phyloP scores from a whole-genome alignment of 345 rosid genomes.

The Salix dunnii region DNA sequence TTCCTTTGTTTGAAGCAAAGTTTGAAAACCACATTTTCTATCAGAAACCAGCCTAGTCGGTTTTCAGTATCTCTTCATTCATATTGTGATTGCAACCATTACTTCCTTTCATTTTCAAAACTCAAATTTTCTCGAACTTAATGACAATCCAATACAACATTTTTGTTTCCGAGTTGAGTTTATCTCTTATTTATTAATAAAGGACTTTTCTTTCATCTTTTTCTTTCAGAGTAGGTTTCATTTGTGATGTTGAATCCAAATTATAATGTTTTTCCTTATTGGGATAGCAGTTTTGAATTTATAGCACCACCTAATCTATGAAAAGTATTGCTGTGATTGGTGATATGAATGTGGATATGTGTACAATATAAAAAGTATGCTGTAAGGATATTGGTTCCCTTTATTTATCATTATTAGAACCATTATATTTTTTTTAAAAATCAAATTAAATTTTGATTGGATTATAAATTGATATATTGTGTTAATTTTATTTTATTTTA shows the following conservation, averaged over 20 bases:
- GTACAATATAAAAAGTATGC: not conserved
- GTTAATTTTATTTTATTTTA: no score
- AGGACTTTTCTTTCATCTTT: not conserved
- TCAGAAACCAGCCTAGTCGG: conserved; percentile 48
- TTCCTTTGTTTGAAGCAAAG: conserved; percentile 70
- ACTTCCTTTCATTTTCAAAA: conserved; percentile 21
- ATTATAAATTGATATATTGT: not conserved
- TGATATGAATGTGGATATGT: not conserved
- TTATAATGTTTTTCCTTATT: not conserved
- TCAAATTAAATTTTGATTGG: not conserved
- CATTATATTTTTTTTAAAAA: not conserved
- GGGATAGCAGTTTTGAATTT: conserved; percentile 15
- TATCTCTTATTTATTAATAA: no score
- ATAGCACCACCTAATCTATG: conserved; percentile 17
- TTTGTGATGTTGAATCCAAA: conserved; percentile 12
- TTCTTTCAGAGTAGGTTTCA: conserved; percentile 10
- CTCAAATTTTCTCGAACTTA: conserved; percentile 20
- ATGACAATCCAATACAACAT: conserved; percentile 16
- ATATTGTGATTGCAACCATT: conserved; percentile 26
- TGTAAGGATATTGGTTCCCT: conserved; percentile 6
- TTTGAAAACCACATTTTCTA: conserved; percentile 21
- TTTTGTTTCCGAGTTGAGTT: not conserved
- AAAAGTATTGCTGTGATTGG: not conserved
- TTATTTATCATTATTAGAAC: not conserved
- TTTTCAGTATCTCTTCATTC: conserved; percentile 21